These are phyloP conservation scores for Hymenoscyphus infarciens DNA, from an alignment of 2,329 filamentous ascomycete genomes.

Conservation along the genomic window DNA sequence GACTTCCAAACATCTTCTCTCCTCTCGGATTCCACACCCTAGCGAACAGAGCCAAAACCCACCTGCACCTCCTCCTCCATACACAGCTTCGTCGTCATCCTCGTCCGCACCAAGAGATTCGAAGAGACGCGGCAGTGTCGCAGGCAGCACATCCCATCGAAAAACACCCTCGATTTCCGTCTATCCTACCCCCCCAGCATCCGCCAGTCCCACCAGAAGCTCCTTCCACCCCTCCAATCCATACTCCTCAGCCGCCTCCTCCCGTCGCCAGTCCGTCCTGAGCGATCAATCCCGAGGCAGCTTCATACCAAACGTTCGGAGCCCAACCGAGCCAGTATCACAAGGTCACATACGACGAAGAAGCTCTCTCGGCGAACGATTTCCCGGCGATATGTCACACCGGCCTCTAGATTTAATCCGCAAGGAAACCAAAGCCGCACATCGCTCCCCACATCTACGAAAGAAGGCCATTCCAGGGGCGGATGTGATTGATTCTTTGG, in stretches of 20 bases:
- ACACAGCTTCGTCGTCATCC: conserved; percentile 22
- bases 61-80: conserved; percentile 36
- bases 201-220: conserved; percentile 49
- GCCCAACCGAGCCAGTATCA: conserved; percentile 24
- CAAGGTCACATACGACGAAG: conserved; percentile 39
- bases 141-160: conserved; percentile 13
- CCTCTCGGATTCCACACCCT: conserved; percentile 62
- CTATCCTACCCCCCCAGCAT: conserved; percentile 50
- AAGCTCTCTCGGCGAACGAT: conserved; percentile 56
- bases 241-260: conserved; percentile 22
- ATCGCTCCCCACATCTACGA: conserved; percentile 62
- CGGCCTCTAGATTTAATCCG: conserved; percentile 65
- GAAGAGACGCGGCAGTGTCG: no score
- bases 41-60: conserved; percentile 60
- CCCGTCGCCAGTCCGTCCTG: conserved; percentile 27
- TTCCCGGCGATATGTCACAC: conserved; percentile 60
- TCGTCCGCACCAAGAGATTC: neutral
- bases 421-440: conserved; percentile 59
- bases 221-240: conserved; percentile 47
- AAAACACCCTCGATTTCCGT: conserved; percentile 30
- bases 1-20: conserved; percentile 63
- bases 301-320: conserved; percentile 17
- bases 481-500: conserved; percentile 79
- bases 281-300: conserved; percentile 31
- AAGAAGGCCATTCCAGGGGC: conserved; percentile 63